Evolutionary conservation across 139 green algal genomes (phyloP).

Genomic region (Chlorella sp.): DNA sequence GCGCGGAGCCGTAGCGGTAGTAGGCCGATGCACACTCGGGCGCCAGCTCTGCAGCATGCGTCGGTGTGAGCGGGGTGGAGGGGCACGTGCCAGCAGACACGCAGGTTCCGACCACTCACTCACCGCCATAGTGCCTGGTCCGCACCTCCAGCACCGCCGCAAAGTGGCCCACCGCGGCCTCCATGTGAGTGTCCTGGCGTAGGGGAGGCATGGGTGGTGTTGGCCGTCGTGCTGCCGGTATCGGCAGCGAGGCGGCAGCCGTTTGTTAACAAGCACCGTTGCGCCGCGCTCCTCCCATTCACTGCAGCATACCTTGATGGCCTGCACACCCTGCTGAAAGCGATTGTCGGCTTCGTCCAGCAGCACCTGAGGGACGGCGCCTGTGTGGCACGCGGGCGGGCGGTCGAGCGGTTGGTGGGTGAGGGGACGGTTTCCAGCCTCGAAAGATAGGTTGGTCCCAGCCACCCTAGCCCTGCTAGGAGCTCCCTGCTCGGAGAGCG

Average conservation of each 20-base stretch:
- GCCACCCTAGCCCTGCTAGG: no score
- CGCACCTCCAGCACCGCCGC: conserved; percentile 42
- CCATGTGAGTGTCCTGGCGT: conserved; percentile 55
- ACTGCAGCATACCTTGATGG: conserved; percentile 44
- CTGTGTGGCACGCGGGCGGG: no score
- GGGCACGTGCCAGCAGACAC: neutral
- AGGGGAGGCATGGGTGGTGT: neutral
- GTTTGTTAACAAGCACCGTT: no score
- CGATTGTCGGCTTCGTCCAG: neutral
- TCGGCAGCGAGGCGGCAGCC: no score
- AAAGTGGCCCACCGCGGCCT: conserved; percentile 56
- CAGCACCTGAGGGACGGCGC: neutral
- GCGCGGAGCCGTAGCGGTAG: conserved; percentile 64
- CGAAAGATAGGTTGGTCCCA: no score
- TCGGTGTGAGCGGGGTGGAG: no score
- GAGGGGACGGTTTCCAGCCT: no score
- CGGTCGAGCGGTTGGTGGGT: no score
- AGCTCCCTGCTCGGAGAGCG: no score
- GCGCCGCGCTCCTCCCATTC: no score
- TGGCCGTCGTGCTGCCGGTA: neutral
- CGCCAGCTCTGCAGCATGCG: conserved; percentile 39
- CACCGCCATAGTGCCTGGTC: conserved; percentile 53
- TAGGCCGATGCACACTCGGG: conserved; percentile 65
- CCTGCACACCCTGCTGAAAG: conserved; percentile 34
- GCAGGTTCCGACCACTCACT: neutral